phyloP scores from a whole-genome alignment of 176 grass and related monocot genomes.

The Guadua angustifolia region DNA sequence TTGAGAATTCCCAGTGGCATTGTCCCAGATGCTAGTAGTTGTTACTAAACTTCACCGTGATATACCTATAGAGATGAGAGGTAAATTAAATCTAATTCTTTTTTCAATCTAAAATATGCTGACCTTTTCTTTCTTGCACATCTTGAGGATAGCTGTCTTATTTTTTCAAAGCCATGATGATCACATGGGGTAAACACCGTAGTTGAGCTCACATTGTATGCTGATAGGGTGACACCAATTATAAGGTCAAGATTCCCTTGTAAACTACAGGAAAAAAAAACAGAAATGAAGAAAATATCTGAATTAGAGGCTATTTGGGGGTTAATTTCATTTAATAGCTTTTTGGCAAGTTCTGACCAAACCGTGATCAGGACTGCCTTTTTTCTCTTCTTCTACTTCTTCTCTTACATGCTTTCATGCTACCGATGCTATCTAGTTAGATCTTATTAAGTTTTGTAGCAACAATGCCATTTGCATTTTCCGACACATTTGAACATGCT shows the following conservation, averaged over 20 bases:
- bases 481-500: constrained; percentile 1
- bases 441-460: background rate
- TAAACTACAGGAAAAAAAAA: background rate
- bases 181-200: background rate
- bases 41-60: constrained; percentile 1
- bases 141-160: background rate
- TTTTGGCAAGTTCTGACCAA: background rate
- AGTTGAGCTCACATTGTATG: background rate
- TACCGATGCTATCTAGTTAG: background rate
- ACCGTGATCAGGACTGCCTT: background rate
- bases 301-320: background rate
- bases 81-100: background rate
- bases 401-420: background rate
- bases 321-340: background rate
- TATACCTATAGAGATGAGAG: background rate
- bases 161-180: too few relatives aligned
- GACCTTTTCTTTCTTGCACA: background rate
- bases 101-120: background rate
- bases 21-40: background rate
- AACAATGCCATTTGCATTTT: background rate
- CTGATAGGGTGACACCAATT: background rate
- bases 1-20: background rate
- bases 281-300: background rate
- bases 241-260: background rate
- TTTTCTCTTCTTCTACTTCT: background rate